These are phyloP conservation scores for Nothophytophthora sp. DNA, from an alignment of 352 stramenopile species.

Conservation along the genomic window DNA sequence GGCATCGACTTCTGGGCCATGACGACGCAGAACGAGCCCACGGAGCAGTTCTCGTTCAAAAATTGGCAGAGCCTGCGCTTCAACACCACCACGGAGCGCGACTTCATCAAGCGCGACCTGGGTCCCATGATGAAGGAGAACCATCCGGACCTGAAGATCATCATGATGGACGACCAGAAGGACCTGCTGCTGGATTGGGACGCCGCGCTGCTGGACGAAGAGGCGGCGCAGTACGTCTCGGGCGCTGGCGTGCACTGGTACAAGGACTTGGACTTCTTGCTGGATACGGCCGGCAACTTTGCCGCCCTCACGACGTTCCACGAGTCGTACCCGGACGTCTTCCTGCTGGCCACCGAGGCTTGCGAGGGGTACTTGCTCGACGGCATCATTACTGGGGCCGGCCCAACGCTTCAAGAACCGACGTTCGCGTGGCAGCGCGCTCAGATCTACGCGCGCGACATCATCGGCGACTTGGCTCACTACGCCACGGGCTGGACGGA, in stretches of 20 bases:
- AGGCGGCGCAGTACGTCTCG: slow-evolving; percentile 71
- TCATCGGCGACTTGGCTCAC: slow-evolving; percentile 86
- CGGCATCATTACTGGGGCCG: slow-evolving; percentile 45
- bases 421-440: slow-evolving; percentile 61
- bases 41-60: slow-evolving; percentile 34
- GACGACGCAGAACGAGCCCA: slow-evolving; percentile 87
- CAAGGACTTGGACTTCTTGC: slow-evolving; percentile 59
- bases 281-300: slow-evolving; percentile 47
- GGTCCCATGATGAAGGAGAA: slow-evolving; percentile 62
- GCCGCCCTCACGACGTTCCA: slow-evolving; percentile 53
- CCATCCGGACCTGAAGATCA: slow-evolving; percentile 82
- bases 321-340: slow-evolving; percentile 59
- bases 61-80: slow-evolving; percentile 65
- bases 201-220: slow-evolving; percentile 42
- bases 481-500: slow-evolving; percentile 82
- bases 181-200: slow-evolving; percentile 47
- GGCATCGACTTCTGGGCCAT: slow-evolving; percentile 80
- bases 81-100: slow-evolving; percentile 35
- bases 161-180: slow-evolving; percentile 88
- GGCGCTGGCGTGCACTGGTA: slow-evolving; percentile 91
- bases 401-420: slow-evolving; percentile 43
- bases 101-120: slow-evolving; percentile 82
- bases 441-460: slow-evolving; percentile 84
- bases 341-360: slow-evolving; percentile 85
- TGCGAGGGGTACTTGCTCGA: slow-evolving; percentile 67